phyloP scores from a whole-genome alignment of 2,329 filamentous ascomycete genomes.

The Apiospora arundinis region DNA sequence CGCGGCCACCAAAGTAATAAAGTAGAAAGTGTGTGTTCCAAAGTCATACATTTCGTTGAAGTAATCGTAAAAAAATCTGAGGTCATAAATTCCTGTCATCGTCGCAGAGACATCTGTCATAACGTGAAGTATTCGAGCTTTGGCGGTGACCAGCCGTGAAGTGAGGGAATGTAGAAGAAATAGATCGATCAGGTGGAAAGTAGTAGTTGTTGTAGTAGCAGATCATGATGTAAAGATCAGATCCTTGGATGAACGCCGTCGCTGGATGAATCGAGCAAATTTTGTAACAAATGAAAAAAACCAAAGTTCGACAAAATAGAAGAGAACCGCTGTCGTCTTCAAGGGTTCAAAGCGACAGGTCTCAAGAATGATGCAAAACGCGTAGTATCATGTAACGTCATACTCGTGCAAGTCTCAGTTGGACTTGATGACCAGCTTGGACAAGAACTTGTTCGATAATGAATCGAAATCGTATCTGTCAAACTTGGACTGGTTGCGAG shows the following conservation, averaged over 20 bases:
- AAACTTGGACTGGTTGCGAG: constrained; percentile 80
- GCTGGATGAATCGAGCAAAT: constrained; percentile 47
- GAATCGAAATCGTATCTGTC: constrained; percentile 93
- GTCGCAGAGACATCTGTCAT: constrained; percentile 28
- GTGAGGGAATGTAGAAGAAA: constrained; percentile 34
- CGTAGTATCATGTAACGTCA: constrained; percentile 1
- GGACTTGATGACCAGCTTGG: constrained; percentile 93
- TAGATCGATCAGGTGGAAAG: constrained; percentile 34
- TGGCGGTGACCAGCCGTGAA: constrained; percentile 41
- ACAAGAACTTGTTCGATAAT: constrained; percentile 95
- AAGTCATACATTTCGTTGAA: constrained; percentile 45
- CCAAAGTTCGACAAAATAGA: constrained; percentile 32
- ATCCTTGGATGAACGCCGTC: constrained; percentile 49
- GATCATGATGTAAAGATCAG: constrained; percentile 44
- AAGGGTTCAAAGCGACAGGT: background rate
- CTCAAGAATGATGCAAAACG: constrained; percentile 16
- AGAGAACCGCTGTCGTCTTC: constrained; percentile 24
- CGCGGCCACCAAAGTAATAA: constrained; percentile 14
- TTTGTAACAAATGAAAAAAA: constrained; percentile 39
- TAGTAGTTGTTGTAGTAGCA: constrained; percentile 32
- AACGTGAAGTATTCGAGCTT: constrained; percentile 34
- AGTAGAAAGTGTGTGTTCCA: constrained; percentile 22
- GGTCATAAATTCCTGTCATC: constrained; percentile 42
- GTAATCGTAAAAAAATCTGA: constrained; percentile 35
- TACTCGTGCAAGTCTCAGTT: constrained; percentile 60